These are phyloP conservation scores for Solanum phureja DNA, from an alignment of 257 asterid species.

Conservation along the genomic window DNA sequence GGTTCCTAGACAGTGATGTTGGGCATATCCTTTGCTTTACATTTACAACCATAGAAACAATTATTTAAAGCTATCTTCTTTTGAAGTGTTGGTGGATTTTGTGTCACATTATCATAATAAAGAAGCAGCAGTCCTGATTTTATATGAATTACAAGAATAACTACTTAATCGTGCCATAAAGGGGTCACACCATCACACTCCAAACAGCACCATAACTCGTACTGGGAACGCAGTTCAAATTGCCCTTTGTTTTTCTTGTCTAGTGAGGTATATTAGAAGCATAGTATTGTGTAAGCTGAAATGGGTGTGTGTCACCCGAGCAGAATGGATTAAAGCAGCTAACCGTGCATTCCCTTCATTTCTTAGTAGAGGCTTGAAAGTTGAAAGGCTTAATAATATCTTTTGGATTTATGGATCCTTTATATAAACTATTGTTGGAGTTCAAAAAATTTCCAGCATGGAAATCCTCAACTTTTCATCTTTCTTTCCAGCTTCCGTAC, in stretches of 20 bases:
- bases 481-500: neutral
- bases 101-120: neutral
- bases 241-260: neutral
- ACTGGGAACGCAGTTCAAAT: neutral
- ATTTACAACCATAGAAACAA: neutral
- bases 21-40: neutral
- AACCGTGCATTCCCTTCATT: neutral
- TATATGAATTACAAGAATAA: neutral
- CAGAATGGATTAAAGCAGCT: neutral
- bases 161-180: neutral
- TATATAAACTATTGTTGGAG: neutral
- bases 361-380: neutral
- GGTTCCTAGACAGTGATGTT: neutral
- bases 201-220: neutral
- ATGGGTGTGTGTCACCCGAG: neutral
- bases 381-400: neutral
- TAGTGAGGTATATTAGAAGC: neutral
- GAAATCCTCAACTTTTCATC: neutral
- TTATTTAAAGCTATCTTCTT: neutral
- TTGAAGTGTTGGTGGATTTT: neutral
- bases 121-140: neutral
- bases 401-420: neutral
- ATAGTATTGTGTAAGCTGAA: neutral
- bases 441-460: neutral
- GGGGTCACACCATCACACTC: neutral